Percentiles rank a stretch among this genome's conserved stretches.
These are phyloP conservation scores for Paramyrothecium roridum DNA, from an alignment of 2,329 filamentous ascomycete genomes.

Conservation along the genomic window DNA sequence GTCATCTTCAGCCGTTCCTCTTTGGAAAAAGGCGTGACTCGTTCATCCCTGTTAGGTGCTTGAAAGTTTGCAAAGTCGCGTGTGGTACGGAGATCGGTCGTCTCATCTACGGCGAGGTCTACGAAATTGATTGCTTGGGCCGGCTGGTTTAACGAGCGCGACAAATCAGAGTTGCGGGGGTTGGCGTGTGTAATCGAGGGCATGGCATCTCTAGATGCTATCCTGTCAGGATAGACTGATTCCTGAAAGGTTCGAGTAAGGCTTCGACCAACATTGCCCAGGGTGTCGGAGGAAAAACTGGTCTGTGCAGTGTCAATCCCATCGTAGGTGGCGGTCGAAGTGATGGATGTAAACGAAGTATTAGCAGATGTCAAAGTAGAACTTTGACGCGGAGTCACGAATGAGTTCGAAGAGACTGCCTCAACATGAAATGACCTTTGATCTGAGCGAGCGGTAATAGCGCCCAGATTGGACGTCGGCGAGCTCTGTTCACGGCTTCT, in stretches of 20 bases:
- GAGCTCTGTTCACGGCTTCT: not conserved
- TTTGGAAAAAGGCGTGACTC: no score
- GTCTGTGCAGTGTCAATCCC: not conserved
- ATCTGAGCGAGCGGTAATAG: slow-evolving; percentile 9
- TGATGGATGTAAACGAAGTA: not conserved
- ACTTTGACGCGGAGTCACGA: not conserved
- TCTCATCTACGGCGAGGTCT: not conserved
- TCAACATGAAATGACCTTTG: not conserved
- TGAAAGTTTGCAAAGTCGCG: slow-evolving; percentile 4
- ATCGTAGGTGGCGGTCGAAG: not conserved
- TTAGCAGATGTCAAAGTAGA: not conserved
- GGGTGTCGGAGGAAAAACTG: not conserved
- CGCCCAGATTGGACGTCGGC: slow-evolving; percentile 5
- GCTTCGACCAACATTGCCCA: not conserved
- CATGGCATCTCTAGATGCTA: no score
- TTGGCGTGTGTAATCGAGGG: not conserved
- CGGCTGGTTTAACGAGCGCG: no score
- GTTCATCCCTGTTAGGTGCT: slow-evolving; percentile 8
- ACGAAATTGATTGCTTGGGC: not conserved
- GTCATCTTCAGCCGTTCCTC: slow-evolving; percentile 27
- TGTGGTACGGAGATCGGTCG: not conserved
- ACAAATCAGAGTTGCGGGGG: no score
- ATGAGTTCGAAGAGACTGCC: not conserved
- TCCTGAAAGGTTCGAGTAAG: not conserved
- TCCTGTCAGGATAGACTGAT: not conserved